A percentile compares a stretch with the other conserved stretches of the same genome.
These are phyloP conservation scores for Epithemia pelagica DNA, from an alignment of 108 stramenopile species.

Conservation along the genomic window DNA sequence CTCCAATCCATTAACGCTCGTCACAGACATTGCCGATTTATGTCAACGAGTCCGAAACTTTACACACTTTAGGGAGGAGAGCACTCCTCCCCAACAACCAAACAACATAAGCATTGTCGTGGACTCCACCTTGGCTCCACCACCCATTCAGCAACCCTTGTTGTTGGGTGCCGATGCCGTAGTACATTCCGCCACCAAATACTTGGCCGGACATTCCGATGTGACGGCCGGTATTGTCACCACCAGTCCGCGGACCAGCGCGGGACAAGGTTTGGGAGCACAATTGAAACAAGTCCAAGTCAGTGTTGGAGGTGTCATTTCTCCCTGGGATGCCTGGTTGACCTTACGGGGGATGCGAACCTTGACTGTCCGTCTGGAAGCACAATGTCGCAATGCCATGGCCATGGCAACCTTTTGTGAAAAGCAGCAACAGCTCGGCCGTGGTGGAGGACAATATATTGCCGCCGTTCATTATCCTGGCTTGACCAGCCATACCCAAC, in stretches of 20 bases:
- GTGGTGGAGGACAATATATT: constrained; percentile 20
- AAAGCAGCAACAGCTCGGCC: constrained; percentile 12
- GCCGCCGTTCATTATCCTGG: constrained; percentile 86
- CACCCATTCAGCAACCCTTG: constrained; percentile 65
- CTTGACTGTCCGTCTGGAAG: constrained; percentile 64
- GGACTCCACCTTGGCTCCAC: constrained; percentile 84
- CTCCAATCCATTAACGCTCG: constrained; percentile 70
- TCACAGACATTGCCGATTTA: constrained; percentile 31
- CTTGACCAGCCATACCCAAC: constrained; percentile 75
- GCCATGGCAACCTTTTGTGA: constrained; percentile 47
- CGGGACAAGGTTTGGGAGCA: constrained; percentile 36
- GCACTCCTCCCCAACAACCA: too few relatives aligned
- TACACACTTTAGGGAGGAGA: too few relatives aligned
- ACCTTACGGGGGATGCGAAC: constrained; percentile 81
- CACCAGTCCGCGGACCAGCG: constrained; percentile 41
- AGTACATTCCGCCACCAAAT: constrained; percentile 84
- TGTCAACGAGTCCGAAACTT: not conserved
- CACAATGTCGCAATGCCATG: constrained; percentile 60
- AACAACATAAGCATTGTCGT: constrained; percentile 73
- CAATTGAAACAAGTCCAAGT: constrained; percentile 38
- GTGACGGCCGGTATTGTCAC: constrained; percentile 69
- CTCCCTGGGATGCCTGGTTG: constrained; percentile 81
- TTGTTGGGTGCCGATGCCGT: constrained; percentile 70
- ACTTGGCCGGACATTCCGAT: constrained; percentile 87
- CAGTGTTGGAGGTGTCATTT: constrained; percentile 64